Evolutionary conservation across 83 land plant species (phyloP).

Genomic region (Diphasiastrum complanatum): DNA sequence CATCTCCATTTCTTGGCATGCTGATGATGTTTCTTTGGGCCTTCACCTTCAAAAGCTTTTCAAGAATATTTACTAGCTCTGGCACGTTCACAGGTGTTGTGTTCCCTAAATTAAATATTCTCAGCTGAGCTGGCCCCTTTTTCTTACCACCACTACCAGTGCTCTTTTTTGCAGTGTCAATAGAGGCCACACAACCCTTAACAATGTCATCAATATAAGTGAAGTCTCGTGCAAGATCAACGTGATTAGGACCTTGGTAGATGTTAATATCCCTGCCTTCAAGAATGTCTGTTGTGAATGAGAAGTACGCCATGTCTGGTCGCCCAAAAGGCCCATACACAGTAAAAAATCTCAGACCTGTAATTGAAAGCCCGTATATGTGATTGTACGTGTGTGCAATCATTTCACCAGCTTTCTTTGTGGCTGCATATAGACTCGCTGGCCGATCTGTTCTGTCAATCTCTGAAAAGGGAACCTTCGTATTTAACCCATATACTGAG

Average conservation of each 20-base stretch:
- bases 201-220: slow-evolving; percentile 15
- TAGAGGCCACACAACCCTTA: slow-evolving; percentile 3
- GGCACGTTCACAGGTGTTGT: background rate
- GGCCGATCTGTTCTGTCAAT: slow-evolving; percentile 8
- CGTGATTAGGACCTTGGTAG: slow-evolving; percentile 11
- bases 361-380: slow-evolving; percentile 10
- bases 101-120: background rate
- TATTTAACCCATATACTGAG: slow-evolving; percentile 10
- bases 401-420: slow-evolving; percentile 14
- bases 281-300: slow-evolving; percentile 6
- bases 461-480: slow-evolving; percentile 17
- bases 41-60: slow-evolving; percentile 3
- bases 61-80: background rate
- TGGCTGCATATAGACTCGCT: slow-evolving; percentile 14
- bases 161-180: background rate
- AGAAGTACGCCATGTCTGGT: slow-evolving; percentile 17
- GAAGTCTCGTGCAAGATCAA: slow-evolving; percentile 15
- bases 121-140: background rate
- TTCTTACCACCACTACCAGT: background rate
- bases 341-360: slow-evolving; percentile 12
- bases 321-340: slow-evolving; percentile 16
- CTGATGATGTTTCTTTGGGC: background rate
- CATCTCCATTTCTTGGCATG: background rate
- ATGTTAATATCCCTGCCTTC: slow-evolving; percentile 4
- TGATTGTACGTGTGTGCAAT: slow-evolving; percentile 16